These are phyloP conservation scores for Wickerhamiella brachini DNA, from an alignment of 805 yeast genomes.

Conservation along the genomic window DNA sequence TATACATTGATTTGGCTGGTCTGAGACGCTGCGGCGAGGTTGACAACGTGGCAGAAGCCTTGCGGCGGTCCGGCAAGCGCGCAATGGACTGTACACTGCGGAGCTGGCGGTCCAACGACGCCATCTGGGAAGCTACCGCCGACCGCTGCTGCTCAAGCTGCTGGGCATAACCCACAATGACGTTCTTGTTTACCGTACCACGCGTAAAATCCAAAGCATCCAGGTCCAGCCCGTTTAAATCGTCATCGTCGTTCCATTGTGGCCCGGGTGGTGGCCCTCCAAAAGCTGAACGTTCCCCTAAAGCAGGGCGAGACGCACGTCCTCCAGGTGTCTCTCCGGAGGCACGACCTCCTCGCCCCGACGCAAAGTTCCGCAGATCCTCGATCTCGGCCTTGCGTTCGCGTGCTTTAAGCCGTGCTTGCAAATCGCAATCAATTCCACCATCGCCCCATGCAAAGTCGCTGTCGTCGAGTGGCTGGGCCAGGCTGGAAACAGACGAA, in stretches of 20 bases:
- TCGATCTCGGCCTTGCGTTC: constrained; percentile 10
- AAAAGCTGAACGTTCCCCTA: no score
- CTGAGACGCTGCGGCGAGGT: constrained; percentile 7
- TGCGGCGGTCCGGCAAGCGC: constrained; percentile 11
- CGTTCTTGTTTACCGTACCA: constrained; percentile 15
- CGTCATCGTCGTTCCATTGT: constrained; percentile 8
- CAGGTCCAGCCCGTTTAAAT: constrained; percentile 12
- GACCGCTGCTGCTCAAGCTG: constrained; percentile 2
- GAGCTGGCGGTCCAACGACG: constrained; percentile 1
- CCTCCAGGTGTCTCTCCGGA: no score
- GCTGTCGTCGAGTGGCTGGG: constrained; percentile 14
- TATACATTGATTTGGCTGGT: constrained; percentile 14
- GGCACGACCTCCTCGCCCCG: background rate
- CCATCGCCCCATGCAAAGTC: constrained; percentile 12
- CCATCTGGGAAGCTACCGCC: background rate
- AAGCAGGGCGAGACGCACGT: no score
- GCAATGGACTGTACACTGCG: constrained; percentile 17
- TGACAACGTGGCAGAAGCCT: background rate
- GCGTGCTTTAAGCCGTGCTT: constrained; percentile 8
- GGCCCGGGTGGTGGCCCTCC: no score
- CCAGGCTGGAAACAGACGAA: constrained; percentile 8
- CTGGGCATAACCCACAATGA: constrained; percentile 4
- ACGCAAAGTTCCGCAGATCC: constrained; percentile 1
- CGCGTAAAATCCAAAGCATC: constrained; percentile 12
- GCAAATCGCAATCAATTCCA: constrained; percentile 3